These are phyloP conservation scores for Xylaria hypoxylon DNA, from an alignment of 2,329 filamentous ascomycete genomes.

Conservation along the genomic window DNA sequence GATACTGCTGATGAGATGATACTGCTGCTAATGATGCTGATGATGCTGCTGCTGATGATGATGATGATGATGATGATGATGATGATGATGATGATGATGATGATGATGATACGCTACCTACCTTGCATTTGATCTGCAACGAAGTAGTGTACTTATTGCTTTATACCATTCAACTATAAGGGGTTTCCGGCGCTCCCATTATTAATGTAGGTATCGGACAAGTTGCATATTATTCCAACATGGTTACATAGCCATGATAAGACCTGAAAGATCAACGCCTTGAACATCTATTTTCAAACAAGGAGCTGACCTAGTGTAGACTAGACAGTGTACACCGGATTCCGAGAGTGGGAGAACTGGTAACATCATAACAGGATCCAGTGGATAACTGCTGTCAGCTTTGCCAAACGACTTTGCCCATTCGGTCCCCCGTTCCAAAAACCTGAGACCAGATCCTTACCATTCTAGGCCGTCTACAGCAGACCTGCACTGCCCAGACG, in stretches of 20 bases:
- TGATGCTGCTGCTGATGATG: too few relatives aligned
- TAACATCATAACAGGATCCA: not conserved
- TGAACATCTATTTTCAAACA: not conserved
- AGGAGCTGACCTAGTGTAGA: too few relatives aligned
- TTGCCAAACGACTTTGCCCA: not conserved
- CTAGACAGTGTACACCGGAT: not conserved
- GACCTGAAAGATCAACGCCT: not conserved
- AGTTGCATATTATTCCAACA: not conserved
- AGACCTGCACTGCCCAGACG: conserved; percentile 4
- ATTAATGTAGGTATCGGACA: not conserved
- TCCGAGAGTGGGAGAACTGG: conserved; percentile 1
- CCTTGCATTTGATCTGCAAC: conserved; percentile 20
- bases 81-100: too few relatives aligned
- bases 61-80: too few relatives aligned
- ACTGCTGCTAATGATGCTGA: too few relatives aligned
- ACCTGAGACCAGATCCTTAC: conserved; percentile 28
- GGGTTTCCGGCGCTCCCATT: not conserved
- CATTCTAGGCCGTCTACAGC: conserved; percentile 11
- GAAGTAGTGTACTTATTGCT: not conserved
- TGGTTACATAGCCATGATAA: not conserved
- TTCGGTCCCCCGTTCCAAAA: conserved; percentile 19
- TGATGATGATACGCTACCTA: conserved; percentile 10
- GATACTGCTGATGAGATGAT: too few relatives aligned
- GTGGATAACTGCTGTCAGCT: conserved; percentile 13
- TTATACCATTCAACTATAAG: conserved; percentile 7